Base-by-base conservation (phyloP, 805 yeast genomes). In the Saccharomycopsis synnaedendra region DNA sequence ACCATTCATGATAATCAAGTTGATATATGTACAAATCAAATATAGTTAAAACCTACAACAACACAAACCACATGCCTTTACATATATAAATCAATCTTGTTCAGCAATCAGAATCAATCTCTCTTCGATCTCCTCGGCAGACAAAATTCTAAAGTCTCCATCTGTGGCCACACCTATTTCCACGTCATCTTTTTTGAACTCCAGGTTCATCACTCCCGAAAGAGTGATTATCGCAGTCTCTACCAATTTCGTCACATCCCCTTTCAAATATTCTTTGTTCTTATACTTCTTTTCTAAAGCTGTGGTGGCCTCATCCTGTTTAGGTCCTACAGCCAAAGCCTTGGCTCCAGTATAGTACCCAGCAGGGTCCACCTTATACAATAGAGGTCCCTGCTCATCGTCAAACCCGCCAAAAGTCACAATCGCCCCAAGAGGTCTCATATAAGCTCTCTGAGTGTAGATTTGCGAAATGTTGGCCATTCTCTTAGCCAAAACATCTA, bases 391-490 rank as follows among this genome's bases (percentile, higher is more conserved):
- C 46, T 70, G 64, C 65, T 82, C 94, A 60, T 87, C 96, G 64
- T 88, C 97, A 49, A 85, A 81, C 41, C 94, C 78, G 50, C 88
- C 75, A 59, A 90, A 82, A 30, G 96, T 87, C 60, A 88, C 73
- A 32, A 95, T 86, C 51, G 90, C 96, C 37, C 98, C 98, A 56
- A 88, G 72, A 30, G 98, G 98, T 66, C 98, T 80, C 97, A 93
- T 93, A 66, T 90, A 90, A 7, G 97, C 97, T 62, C 97, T 76
- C 68, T 93, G 98, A 39, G 98, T 93, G 66, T 88, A 93, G 54
- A 93, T 78, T 70, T 93, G 98, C 44, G 95, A 84, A 61, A 88
- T 69, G 64, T 93, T 93, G 48, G 97, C 97, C 85, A 93, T 82
- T 63, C 97, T 76, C 69, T 90, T 90, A 39, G 96, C 85, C 58